phyloP scores from a whole-genome alignment of 305 asterid genomes.

The Fraxinus velutina region DNA sequence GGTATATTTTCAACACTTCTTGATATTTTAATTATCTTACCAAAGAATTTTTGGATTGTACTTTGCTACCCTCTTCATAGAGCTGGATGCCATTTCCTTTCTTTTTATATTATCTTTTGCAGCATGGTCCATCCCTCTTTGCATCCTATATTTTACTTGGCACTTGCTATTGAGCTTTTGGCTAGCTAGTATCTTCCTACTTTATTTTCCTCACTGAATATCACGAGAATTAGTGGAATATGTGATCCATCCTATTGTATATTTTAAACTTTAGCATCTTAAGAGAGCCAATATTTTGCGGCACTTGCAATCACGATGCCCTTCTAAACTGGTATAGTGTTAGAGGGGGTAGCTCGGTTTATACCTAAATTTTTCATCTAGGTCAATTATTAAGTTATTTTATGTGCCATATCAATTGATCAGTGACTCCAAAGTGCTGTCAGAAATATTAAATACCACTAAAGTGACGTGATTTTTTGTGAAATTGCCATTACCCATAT shows the following conservation, averaged over 20 bases:
- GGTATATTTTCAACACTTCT: conserved; percentile 40
- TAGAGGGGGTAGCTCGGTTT: not conserved
- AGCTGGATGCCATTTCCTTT: not conserved
- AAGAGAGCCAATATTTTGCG: not conserved
- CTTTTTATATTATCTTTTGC: not conserved
- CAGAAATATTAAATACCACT: not conserved
- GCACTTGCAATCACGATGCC: not conserved
- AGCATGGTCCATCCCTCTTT: not conserved
- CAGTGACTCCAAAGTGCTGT: not conserved
- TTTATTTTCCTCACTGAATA: not conserved
- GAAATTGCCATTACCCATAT: not conserved
- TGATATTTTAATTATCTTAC: conserved; percentile 7
- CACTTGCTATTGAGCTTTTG: conserved; percentile 1
- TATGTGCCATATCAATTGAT: not conserved
- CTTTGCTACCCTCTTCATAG: not conserved
- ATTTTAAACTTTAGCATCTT: conserved; percentile 11
- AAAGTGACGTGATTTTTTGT: not conserved
- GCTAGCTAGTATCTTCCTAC: not conserved
- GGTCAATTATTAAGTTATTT: not conserved
- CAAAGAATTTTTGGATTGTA: not conserved
- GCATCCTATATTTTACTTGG: conserved; percentile 6
- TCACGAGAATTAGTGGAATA: conserved; percentile 1
- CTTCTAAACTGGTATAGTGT: not conserved
- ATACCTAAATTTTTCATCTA: not conserved
- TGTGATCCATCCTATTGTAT: not conserved